phyloP scores from a whole-genome alignment of 768 basidiomycete species.

The Suillus subaureus region DNA sequence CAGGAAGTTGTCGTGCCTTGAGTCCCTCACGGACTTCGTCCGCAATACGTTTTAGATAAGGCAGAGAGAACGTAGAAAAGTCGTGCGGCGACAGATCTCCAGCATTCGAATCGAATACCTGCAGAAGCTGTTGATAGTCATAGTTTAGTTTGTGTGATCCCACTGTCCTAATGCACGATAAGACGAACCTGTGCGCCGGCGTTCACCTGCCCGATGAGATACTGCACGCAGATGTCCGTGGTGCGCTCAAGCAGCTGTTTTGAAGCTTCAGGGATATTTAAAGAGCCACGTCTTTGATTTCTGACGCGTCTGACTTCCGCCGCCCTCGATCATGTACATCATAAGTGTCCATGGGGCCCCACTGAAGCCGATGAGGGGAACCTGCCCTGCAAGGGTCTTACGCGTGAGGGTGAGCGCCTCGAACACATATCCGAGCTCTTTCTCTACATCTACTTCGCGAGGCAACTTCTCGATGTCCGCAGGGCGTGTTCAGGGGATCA shows the following conservation, averaged over 20 bases:
- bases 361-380: conserved; percentile 96
- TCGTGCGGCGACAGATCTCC: conserved; percentile 90
- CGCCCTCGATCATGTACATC: conserved; percentile 98
- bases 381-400: conserved; percentile 77
- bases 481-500: conserved; percentile 76
- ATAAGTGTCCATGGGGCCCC: conserved; percentile 99
- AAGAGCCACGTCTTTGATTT: conserved; percentile 96
- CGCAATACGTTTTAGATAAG: conserved; percentile 75
- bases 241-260: conserved; percentile 75
- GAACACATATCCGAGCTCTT: conserved; percentile 90
- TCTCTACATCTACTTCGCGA: conserved; percentile 70
- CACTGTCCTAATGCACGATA: not conserved
- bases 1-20: conserved; percentile 49
- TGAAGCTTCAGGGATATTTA: conserved; percentile 83
- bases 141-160: not conserved
- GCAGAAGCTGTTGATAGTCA: conserved; percentile 66
- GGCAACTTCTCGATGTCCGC: conserved; percentile 67
- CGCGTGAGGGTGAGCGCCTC: conserved; percentile 88
- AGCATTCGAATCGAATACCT: conserved; percentile 98
- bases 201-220: conserved; percentile 87
- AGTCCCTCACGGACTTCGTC: conserved; percentile 65
- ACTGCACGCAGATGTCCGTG: conserved; percentile 88
- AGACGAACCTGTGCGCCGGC: conserved; percentile 90
- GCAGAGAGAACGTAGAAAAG: conserved; percentile 82
- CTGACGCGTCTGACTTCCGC: conserved; percentile 86